These are phyloP conservation scores for Starmera stellimalicola DNA, from an alignment of 1,139 yeast species.

Conservation along the genomic window DNA sequence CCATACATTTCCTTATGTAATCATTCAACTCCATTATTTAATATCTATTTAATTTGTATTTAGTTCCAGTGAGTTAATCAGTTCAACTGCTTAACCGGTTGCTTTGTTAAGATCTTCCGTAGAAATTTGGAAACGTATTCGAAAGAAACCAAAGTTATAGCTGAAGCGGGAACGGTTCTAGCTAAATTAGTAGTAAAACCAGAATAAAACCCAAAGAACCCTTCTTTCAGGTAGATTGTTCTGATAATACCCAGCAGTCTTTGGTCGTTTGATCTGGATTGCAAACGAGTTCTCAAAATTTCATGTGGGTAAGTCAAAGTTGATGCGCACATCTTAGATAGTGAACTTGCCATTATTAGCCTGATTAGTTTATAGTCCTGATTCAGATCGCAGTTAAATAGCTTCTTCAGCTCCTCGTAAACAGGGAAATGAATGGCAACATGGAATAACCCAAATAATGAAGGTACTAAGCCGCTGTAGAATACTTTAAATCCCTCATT, in stretches of 20 bases:
- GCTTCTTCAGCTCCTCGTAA: constrained; percentile 68
- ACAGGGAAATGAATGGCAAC: constrained; percentile 97
- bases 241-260: constrained; percentile 36
- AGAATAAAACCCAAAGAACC: constrained; percentile 75
- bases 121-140: constrained; percentile 63
- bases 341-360: constrained; percentile 63
- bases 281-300: constrained; percentile 85
- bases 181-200: constrained; percentile 82
- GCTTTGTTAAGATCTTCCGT: too few relatives aligned
- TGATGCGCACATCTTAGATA: constrained; percentile 85
- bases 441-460: constrained; percentile 81
- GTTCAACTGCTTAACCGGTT: too few relatives aligned
- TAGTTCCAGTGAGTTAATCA: too few relatives aligned
- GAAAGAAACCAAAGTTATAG: constrained; percentile 88
- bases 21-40: too few relatives aligned
- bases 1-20: too few relatives aligned
- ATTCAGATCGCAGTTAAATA: constrained; percentile 24
- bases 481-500: constrained; percentile 80
- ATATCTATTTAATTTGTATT: too few relatives aligned
- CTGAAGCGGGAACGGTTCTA: constrained; percentile 92
- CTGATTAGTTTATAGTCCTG: constrained; percentile 27
- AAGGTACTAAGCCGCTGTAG: constrained; percentile 85
- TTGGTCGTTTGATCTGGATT: constrained; percentile 31
- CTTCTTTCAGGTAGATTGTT: constrained; percentile 59
- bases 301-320: constrained; percentile 94